These are phyloP conservation scores for Aspergillus leporis DNA, from an alignment of 495 filamentous ascomycete species.

Conservation along the genomic window DNA sequence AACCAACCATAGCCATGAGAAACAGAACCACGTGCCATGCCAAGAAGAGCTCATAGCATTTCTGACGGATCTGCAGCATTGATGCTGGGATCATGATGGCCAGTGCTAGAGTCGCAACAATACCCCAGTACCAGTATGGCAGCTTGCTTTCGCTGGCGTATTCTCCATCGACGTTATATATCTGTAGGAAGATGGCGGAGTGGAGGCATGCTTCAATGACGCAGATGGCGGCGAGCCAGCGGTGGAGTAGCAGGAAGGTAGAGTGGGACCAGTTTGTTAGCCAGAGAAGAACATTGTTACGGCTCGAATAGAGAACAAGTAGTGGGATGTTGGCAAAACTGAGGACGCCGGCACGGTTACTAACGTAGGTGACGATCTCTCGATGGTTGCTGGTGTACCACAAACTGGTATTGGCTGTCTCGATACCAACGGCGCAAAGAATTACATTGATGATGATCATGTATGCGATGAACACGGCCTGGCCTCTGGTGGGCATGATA, in stretches of 20 bases:
- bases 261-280: conserved; percentile 4
- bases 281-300: conserved; percentile 9
- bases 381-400: background rate
- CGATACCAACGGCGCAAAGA: background rate
- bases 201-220: conserved; percentile 6
- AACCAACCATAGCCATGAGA: background rate
- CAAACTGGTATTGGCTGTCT: background rate
- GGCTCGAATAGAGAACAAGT: conserved; percentile 7
- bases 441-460: background rate
- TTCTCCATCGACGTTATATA: background rate
- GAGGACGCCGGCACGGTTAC: background rate
- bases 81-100: conserved; percentile 1
- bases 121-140: conserved; percentile 5
- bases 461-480: conserved; percentile 5
- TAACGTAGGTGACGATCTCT: background rate
- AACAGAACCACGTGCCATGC: conserved; percentile 7
- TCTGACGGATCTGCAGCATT: background rate
- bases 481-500: conserved; percentile 7
- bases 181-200: conserved; percentile 4
- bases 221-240: conserved; percentile 4
- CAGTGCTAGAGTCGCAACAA: background rate
- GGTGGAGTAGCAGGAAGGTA: conserved; percentile 7
- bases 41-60: conserved; percentile 7
- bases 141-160: background rate
- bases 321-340: conserved; percentile 10